A percentile compares a stretch with the other conserved stretches of the same genome.
These are phyloP conservation scores for Bisporella sp. DNA, from an alignment of 2,329 filamentous ascomycete species.

Conservation along the genomic window DNA sequence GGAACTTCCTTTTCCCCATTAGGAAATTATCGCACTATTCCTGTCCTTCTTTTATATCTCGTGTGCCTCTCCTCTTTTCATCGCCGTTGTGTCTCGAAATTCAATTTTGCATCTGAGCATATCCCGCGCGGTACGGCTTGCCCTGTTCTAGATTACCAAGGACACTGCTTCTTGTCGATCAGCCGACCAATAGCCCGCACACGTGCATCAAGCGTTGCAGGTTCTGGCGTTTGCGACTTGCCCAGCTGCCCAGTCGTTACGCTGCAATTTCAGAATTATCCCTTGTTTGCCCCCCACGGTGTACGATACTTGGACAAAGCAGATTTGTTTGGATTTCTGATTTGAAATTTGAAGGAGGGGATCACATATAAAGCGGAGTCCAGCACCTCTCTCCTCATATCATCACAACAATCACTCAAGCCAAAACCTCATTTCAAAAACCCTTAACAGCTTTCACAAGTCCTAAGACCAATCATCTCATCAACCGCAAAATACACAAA, in stretches of 20 bases:
- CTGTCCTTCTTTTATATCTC: not conserved
- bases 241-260: no score
- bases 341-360: no score
- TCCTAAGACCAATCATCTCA: constrained; percentile 2
- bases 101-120: not conserved
- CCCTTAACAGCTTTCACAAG: constrained; percentile 12
- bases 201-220: not conserved
- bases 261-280: no score
- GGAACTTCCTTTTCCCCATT: constrained; percentile 14
- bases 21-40: constrained; percentile 6
- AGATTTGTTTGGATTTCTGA: no score
- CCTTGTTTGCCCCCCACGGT: no score
- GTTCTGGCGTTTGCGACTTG: no score
- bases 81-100: not conserved
- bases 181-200: not conserved
- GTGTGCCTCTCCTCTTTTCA: not conserved
- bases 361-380: not conserved
- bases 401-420: not conserved
- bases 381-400: not conserved
- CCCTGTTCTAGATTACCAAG: not conserved
- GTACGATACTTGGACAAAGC: no score
- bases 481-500: no score
- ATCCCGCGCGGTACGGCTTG: not conserved
- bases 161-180: not conserved
- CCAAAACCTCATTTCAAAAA: not conserved